Conservation (phyloP, 176 grass and related monocot genomes). For the Eleusine indica region DNA sequence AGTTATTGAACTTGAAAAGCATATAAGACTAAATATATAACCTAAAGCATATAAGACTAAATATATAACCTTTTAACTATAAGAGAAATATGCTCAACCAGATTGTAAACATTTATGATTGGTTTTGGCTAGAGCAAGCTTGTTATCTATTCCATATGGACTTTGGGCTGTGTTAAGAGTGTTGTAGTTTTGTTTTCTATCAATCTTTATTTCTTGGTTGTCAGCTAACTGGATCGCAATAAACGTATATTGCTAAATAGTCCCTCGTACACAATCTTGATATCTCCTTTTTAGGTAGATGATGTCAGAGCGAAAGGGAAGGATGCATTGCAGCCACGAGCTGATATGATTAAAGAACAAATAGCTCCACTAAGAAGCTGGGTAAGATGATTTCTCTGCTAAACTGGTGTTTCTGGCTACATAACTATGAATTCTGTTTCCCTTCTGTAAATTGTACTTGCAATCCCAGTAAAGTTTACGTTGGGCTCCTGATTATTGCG, state of each 20-base stretch:
- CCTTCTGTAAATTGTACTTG: slow-evolving; percentile 13
- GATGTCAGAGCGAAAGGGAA: slow-evolving; percentile 74
- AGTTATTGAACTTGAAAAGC: slow-evolving; percentile 42
- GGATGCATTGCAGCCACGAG: slow-evolving; percentile 62
- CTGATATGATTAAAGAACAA: slow-evolving; percentile 72
- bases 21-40: slow-evolving; percentile 7
- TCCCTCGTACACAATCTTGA: not conserved
- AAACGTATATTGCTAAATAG: not conserved
- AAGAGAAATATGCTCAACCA: not conserved
- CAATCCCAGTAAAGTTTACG: not conserved
- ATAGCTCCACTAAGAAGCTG: slow-evolving; percentile 77
- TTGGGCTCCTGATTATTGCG: not conserved
- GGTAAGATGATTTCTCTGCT: slow-evolving; percentile 45
- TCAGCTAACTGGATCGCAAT: not conserved
- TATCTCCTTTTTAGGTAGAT: slow-evolving; percentile 54
- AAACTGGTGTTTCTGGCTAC: not conserved
- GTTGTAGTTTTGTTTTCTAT: not conserved
- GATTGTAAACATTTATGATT: not conserved
- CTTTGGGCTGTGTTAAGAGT: not conserved
- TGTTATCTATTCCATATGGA: not conserved
- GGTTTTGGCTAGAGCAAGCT: not conserved
- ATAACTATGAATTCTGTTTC: not conserved
- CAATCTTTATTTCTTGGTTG: not conserved
- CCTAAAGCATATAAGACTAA: not conserved
- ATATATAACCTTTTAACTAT: not conserved